A percentile compares a stretch with the other conserved stretches of the same genome.
Conservation (phyloP, 768 basidiomycete species). For the Russula sp. region DNA sequence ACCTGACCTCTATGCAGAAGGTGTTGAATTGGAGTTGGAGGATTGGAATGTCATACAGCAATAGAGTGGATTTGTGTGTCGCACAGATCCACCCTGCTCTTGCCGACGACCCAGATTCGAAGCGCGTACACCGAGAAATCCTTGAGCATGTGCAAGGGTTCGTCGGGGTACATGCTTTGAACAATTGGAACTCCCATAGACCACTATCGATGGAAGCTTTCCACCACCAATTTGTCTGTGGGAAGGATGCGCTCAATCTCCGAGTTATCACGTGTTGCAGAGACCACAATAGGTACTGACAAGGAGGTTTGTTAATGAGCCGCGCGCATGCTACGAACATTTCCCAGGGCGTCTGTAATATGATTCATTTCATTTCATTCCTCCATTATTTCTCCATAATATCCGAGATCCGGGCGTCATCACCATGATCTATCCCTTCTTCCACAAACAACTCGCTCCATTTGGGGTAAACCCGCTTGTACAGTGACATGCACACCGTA, state of each 20-base stretch:
- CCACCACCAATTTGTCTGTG: not conserved
- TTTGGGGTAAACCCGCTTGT: slow-evolving; percentile 92
- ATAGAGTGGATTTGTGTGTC: too few relatives aligned
- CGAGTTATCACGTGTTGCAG: not conserved
- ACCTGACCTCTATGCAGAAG: too few relatives aligned
- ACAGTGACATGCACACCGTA: slow-evolving; percentile 90
- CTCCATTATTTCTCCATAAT: slow-evolving; percentile 35
- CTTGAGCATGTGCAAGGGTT: too few relatives aligned
- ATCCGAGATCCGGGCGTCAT: slow-evolving; percentile 22
- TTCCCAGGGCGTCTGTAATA: not conserved
- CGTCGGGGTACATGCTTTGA: too few relatives aligned
- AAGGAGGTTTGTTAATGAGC: not conserved
- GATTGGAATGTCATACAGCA: too few relatives aligned
- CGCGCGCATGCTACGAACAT: not conserved
- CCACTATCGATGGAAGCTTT: not conserved
- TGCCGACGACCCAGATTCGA: too few relatives aligned
- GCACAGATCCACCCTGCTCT: too few relatives aligned
- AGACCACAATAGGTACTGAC: not conserved
- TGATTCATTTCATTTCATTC: slow-evolving; percentile 21
- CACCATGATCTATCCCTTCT: not conserved
- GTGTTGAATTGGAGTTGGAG: too few relatives aligned
- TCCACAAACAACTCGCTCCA: slow-evolving; percentile 62
- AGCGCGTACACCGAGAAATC: too few relatives aligned
- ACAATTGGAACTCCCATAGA: too few relatives aligned
- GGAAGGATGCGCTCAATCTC: not conserved